Base-by-base conservation (phyloP, 306 rosid species). In the Pachyrhizus erosus region DNA sequence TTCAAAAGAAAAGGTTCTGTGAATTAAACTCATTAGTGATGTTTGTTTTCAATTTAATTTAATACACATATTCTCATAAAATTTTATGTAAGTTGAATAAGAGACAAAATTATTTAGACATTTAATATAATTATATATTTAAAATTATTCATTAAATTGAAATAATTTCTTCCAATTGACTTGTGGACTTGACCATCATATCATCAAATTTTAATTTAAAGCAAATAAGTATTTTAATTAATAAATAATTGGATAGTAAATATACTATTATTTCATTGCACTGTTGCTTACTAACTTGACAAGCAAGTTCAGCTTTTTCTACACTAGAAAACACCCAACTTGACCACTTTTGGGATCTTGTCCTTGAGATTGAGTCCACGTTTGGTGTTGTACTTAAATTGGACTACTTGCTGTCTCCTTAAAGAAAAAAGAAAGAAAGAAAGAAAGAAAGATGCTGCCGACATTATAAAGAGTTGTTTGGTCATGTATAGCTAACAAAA, bases 281-380 rank as follows among this genome's bases (percentile, higher is more conserved):
- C 62, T 57, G 13, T 60, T 26, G 5, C 34, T 58, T 58, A 60
- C 20, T 61, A 20, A 1, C 69, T 61, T 61, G 69, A 31, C 1
- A 7, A 31, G 12, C 23, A 17, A 64, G 14, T 17, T 66, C 1
- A 17, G 43, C 7, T 33, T 66, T 66, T 66, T 66, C 15, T n/a
- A 7, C 26, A 34, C 20, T 17, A 15, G 17, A 33, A 15, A 33
- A 27, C 18, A 65, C 33, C 48, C 71, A 34, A n/a, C 7, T 31
- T 3, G 21, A 64, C 70, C 70, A 31, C 69, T 62, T 62, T 60
- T 29, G 13, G 70, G 24, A 62, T 62, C 42, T 13, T 64, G 70
- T 64, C 70, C 6, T 29, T 17, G 18, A 62, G 70, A 29, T 26
- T 31, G 70, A 62, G 12, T 8, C 48, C 2, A 34, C 46, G 8